Evolutionary conservation across 2,329 filamentous ascomycete genomes (phyloP), one percentile per base, ranked within the genome.

Genomic region (Drechslerella coelobrocha): DNA sequence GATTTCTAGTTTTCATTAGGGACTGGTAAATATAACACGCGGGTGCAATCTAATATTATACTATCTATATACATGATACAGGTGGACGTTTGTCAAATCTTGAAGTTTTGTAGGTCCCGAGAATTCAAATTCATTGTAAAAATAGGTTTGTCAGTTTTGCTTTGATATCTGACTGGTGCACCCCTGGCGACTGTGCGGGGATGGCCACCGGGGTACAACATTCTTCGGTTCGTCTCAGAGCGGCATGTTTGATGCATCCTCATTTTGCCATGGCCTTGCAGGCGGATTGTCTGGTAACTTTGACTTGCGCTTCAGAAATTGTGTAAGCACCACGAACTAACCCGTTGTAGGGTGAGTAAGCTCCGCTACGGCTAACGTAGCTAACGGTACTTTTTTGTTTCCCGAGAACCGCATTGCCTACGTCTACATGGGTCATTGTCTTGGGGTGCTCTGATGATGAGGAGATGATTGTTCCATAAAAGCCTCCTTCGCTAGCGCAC

Each of bases 71-170:
- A 61, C 45, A 53, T 62, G 63, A 57, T 69, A 62, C 56, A 48
- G 37, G 34, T 34, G 37, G n/a, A n/a, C n/a, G n/a, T 45, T 50
- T 61, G 34, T 53, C 57, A 61, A 62, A 57, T 52, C 47, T 26
- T 56, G 34, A 60, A n/a, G 45, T 59, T 61, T 51, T 47, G 23
- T 31, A 39, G 43, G 47, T 61, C n/a, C 34, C 39, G 17, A 55
- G 29, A 71, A 71, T 34, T 59, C 57, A 71, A 71, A 71, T 71
- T 54, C 37, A 47, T 14, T 24, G 52, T 61, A 69, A 62, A 62
- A 69, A 69, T 62, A 71, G 47, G 51, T 69, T 57, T 45, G 29
- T 50, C n/a, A 26, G 21, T 6, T 31, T 12, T 31, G 29, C 29
- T 31, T 31, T 31, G 29, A 31, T 12, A 31, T 12, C 29, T 12